Evolutionary conservation across 345 rosid species (phyloP), one percentile per base, ranked within the genome.

Genomic region (Triadica sebifera): DNA sequence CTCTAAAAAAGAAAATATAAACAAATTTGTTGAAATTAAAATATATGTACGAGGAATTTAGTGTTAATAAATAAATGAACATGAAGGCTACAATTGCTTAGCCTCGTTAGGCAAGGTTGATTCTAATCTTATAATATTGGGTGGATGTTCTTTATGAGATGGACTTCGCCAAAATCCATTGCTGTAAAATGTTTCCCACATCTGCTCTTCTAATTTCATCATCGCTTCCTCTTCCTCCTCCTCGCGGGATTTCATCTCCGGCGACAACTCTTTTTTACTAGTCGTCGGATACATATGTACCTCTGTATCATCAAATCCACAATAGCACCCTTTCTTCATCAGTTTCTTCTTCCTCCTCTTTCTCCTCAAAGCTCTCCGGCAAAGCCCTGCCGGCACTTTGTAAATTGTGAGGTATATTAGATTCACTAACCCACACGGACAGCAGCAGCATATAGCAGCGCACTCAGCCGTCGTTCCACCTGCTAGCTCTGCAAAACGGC

Each of bases 161-260:
- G 86, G 85, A 64, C 90, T 87, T 72, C 88, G 81, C 88, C 90
- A 85, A 65, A 87, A 87, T 19, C 88, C 90, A 25, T 84, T 73
- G 17, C 84, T 81, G 41, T 79, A 78, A 41, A 87, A 87, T 11
- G 70, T 83, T 12, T 87, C 85, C 88, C 83, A 79, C 86, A 83
- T 87, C 47, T 87, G 88, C 19, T 85, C 80, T 56, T 87, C 88
- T 67, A 87, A 74, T 78, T 9, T 65, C 25, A 77, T 59, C 78
- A 81, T 79, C 20, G 65, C 68, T 13, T 74, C 82, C 20, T 38
- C 71, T 0, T 58, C 75, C 38, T 77, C 74, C 17, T 53, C 81
- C 39, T 15, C 71, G 4, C 46, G 60, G 49, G 53, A 17, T 71
- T 60, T 20, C 51, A 22, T 39, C 62, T 77, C 70, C 58, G 59